Evolutionary conservation across 805 yeast genomes (phyloP), one percentile per base, ranked within the genome.

Genomic region (Cyberlindnera veronae): DNA sequence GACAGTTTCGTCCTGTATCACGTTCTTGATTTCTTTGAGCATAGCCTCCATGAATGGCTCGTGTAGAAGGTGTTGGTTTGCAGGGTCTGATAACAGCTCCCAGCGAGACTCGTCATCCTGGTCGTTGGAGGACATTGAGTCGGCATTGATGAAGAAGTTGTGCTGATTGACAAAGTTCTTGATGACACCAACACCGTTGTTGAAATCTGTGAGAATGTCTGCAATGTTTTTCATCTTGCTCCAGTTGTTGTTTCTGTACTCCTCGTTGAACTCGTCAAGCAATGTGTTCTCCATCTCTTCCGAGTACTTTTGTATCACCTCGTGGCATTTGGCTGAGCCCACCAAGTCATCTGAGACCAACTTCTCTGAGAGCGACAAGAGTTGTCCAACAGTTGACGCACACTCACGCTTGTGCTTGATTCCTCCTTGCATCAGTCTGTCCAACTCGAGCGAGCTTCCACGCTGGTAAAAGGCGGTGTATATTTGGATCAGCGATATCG

Each of bases 161-260:
- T 85, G 87, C 56, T 85, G 88, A 56, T 78, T 79, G 30, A 90
- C 84, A 63, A 86, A 91, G 35, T 82, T 79, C 56, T 82, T 87
- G 8, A 87, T 83, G 8, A 90, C 91, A 43, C 83, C 80, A 10
- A 76, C 71, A 11, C 96, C 96, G 15, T 88, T 91, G 56, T 91
- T 90, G 66, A 81, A 91, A 45, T 80, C 85, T 38, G 79, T 75
- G 36, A 90, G 68, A 14, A 89, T 76, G 36, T 77, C 77, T 0
- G 96, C 87, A 19, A 81, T 74, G 41, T 81, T 88, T 53, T 76
- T 79, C 83, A 93, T 80, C 39, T 76, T 76, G n/a, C 69, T 67
- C 50, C 78, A 74, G 50, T 87, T 82, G 45, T 79, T 80, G 19
- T 74, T 76, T 42, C 78, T 76, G 50, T 84, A 85, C n/a, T 88